These are phyloP conservation scores for Fusarium sulawesiense DNA, from an alignment of 2,329 filamentous ascomycete genomes.

Conservation along the genomic window DNA sequence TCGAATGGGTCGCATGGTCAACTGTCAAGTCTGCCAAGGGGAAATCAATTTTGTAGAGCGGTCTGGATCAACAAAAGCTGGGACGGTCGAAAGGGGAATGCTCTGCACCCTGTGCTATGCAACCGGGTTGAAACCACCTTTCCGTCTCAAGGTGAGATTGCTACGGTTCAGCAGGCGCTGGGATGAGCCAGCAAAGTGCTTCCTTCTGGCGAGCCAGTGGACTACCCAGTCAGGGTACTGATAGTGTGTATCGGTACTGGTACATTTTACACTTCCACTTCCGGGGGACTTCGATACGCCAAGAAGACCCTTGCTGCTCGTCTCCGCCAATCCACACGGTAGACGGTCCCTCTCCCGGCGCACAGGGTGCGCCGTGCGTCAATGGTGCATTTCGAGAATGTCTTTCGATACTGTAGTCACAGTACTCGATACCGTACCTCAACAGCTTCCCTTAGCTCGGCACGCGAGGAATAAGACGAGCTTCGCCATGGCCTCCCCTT, in stretches of 20 bases:
- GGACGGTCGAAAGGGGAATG: slow-evolving; percentile 17
- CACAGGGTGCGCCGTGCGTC: slow-evolving; percentile 32
- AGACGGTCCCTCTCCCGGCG: slow-evolving; percentile 3
- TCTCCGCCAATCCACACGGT: slow-evolving; percentile 33
- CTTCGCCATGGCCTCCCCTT: slow-evolving; percentile 16
- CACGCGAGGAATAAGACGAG: slow-evolving; percentile 17
- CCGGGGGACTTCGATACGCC: slow-evolving; percentile 14
- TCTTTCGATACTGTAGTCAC: slow-evolving; percentile 19
- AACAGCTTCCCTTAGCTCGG: slow-evolving; percentile 16
- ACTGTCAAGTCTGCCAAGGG: slow-evolving; percentile 1
- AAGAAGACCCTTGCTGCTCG: slow-evolving; percentile 29
- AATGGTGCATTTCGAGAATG: slow-evolving; percentile 30
- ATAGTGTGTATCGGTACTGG: slow-evolving; percentile 13
- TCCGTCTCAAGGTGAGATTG: slow-evolving; percentile 25
- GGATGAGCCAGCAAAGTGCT: slow-evolving; percentile 23
- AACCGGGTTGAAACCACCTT: slow-evolving; percentile 17
- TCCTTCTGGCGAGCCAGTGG: background rate
- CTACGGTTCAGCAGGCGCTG: slow-evolving; percentile 9
- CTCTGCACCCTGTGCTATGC: slow-evolving; percentile 22
- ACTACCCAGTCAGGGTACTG: background rate
- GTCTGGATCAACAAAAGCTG: slow-evolving; percentile 9
- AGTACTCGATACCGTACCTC: slow-evolving; percentile 11
- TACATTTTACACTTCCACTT: slow-evolving; percentile 34
- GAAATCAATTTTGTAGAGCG: slow-evolving; percentile 2
- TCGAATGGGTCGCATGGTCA: slow-evolving; percentile 4